Evolutionary conservation across 2,329 filamentous ascomycete genomes (phyloP), one percentile per base, ranked within the genome.

Genomic region (Xenosphaeropsis pyriputrescens): DNA sequence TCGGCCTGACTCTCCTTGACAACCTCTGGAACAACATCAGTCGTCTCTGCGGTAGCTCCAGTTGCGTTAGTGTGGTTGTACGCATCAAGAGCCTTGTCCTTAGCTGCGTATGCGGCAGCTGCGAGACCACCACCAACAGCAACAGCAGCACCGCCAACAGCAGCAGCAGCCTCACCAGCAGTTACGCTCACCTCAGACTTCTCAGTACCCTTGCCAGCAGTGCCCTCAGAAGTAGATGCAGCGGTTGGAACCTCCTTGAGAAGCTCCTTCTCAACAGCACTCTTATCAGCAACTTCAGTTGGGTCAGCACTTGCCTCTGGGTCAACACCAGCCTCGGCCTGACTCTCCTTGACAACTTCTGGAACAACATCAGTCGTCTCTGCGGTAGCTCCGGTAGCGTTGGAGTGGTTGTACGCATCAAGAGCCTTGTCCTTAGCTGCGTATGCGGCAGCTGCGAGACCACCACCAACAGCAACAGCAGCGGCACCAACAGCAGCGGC

Each of bases 261-360:
- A 6, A 93, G 65, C 61, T 93, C 80, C 18, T 72, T 58, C 62
- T 93, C 85, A 5, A 86, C 67, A 9, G 65, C 68, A 55, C 72
- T 74, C 71, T 91, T 91, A 48, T 88, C 82, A 44, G 70, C 61
- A 6, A 91, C 81, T n/a, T 77, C 80, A 39, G 68, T 67, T 2
- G 73, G 63, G 57, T 76, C 79, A 39, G 71, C 70, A 29, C 80
- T 72, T 22, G 84, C 84, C 59, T 91, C 85, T 7, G 83, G 79
- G 43, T 63, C 65, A 50, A 67, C 57, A 38, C 73, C 70, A 17
- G 80, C 69, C 50, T 70, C 64, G 29, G 59, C 52, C 34, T 75
- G 68, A 6, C 70, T 74, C 47, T 72, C 62, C 57, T 71, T 70
- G 15, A 77, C 73, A 45, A 70, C 63, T 18, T 54, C 52, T 38